Conservation (phyloP, 768 basidiomycete genomes). For the Pilatotrama ljubarskyi region DNA sequence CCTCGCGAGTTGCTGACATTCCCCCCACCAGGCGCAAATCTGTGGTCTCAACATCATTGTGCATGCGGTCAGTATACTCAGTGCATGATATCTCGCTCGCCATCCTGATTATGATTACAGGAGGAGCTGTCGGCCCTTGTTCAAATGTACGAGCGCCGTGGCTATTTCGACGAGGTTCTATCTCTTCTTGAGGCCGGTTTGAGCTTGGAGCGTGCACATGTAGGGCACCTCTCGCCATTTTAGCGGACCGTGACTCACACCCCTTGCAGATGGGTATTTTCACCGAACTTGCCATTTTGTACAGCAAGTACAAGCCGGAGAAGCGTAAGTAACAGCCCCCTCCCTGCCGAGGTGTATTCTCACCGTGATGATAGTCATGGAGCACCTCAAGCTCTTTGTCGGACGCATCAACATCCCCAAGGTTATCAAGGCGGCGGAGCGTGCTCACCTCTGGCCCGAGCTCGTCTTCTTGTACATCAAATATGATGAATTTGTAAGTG, state of each 20-base stretch:
- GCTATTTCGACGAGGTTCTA: conserved; percentile 94
- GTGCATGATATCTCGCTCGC: neutral
- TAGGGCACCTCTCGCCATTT: conserved; percentile 33
- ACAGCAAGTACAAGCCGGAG: conserved; percentile 94
- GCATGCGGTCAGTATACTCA: conserved; percentile 55
- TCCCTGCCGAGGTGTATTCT: neutral
- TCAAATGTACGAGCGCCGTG: conserved; percentile 84
- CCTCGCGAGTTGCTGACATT: conserved; percentile 4
- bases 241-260: conserved; percentile 7
- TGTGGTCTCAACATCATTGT: conserved; percentile 98
- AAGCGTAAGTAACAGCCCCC: conserved; percentile 60
- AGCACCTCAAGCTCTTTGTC: conserved; percentile 95
- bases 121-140: conserved; percentile 78
- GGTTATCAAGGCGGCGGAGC: conserved; percentile 95
- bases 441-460: conserved; percentile 97
- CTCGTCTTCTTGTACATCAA: conserved; percentile 98
- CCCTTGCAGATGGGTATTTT: conserved; percentile 85
- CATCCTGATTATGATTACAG: conserved; percentile 34
- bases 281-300: conserved; percentile 87
- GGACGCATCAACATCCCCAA: conserved; percentile 98
- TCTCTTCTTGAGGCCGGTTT: conserved; percentile 90
- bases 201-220: conserved; percentile 94
- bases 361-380: conserved; percentile 71
- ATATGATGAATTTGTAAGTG: conserved; percentile 88
- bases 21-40: conserved; percentile 75